phyloP scores from a whole-genome alignment of 495 filamentous ascomycete genomes.

The Neurospora sp. region DNA sequence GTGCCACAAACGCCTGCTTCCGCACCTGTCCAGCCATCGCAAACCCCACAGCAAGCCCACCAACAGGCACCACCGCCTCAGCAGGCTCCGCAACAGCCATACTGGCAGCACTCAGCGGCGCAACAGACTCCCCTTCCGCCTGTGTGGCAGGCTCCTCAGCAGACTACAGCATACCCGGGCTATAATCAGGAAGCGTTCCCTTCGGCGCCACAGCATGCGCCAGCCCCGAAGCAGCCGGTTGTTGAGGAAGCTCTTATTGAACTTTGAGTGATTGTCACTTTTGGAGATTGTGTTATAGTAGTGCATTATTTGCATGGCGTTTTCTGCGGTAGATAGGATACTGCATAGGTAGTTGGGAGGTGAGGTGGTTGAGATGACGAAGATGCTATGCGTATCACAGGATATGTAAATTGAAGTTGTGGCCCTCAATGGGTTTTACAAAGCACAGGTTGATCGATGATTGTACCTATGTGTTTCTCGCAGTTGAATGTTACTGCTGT shows the following conservation, averaged over 20 bases:
- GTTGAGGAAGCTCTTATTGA: constrained; percentile 93
- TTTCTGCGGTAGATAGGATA: background rate
- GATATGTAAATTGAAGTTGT: background rate
- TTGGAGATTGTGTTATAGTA: constrained; percentile 34
- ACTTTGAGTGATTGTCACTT: constrained; percentile 33
- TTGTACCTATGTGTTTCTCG: background rate
- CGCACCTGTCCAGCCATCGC: constrained; percentile 27
- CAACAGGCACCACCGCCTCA: constrained; percentile 21
- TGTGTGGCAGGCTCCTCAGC: constrained; percentile 33
- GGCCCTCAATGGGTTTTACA: background rate
- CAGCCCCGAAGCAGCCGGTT: constrained; percentile 40
- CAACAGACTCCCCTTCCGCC: constrained; percentile 29
- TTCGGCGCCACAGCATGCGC: constrained; percentile 50
- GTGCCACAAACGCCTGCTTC: constrained; percentile 34
- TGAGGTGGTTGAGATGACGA: background rate
- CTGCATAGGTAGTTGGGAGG: background rate
- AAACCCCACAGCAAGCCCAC: constrained; percentile 23
- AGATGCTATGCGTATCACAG: background rate
- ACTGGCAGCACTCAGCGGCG: constrained; percentile 30
- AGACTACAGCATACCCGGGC: constrained; percentile 35
- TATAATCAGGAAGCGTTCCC: constrained; percentile 60
- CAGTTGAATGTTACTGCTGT: background rate
- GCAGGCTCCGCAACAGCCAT: constrained; percentile 20
- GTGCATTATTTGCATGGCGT: constrained; percentile 15
- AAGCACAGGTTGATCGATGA: background rate